A percentile compares a stretch with the other conserved stretches of the same genome.
These are phyloP conservation scores for Fusarium sp. DNA, from an alignment of 2,329 filamentous ascomycete species.

Conservation along the genomic window DNA sequence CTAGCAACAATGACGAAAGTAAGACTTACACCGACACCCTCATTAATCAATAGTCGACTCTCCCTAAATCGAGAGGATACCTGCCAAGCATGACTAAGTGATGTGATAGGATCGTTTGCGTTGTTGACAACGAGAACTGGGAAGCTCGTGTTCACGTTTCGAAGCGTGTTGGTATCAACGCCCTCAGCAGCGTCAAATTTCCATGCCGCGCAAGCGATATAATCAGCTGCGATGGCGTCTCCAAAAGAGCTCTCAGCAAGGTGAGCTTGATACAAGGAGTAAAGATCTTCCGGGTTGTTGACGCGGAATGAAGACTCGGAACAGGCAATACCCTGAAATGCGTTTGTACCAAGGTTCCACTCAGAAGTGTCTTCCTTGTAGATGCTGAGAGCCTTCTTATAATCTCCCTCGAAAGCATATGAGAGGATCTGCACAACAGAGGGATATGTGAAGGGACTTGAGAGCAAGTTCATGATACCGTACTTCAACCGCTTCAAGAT, in stretches of 20 bases:
- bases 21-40: slow-evolving; percentile 40
- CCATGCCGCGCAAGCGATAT: slow-evolving; percentile 28
- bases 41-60: slow-evolving; percentile 37
- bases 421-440: slow-evolving; percentile 9
- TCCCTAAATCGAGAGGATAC: slow-evolving; percentile 31
- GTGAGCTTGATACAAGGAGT: slow-evolving; percentile 20
- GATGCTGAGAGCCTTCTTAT: slow-evolving; percentile 17
- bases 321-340: slow-evolving; percentile 31
- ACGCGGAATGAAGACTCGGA: slow-evolving; percentile 30
- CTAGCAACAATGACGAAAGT: accelerated
- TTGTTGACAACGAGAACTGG: slow-evolving; percentile 39
- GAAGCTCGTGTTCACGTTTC: slow-evolving; percentile 37
- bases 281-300: slow-evolving; percentile 20
- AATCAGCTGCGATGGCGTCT: slow-evolving; percentile 16
- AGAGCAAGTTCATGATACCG: slow-evolving; percentile 20
- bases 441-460: slow-evolving; percentile 12
- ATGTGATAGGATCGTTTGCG: slow-evolving; percentile 37
- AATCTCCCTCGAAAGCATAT: slow-evolving; percentile 15
- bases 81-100: slow-evolving; percentile 33
- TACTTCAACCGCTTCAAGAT: slow-evolving; percentile 20
- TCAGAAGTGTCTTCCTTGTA: slow-evolving; percentile 14
- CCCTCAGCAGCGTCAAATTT: slow-evolving; percentile 31
- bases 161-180: slow-evolving; percentile 21
- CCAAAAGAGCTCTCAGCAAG: slow-evolving; percentile 30
- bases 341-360: slow-evolving; percentile 26